A percentile compares a stretch with the other conserved stretches of the same genome.
phyloP scores from a whole-genome alignment of 78 protist species.

The Emiliania huxleyi region DNA sequence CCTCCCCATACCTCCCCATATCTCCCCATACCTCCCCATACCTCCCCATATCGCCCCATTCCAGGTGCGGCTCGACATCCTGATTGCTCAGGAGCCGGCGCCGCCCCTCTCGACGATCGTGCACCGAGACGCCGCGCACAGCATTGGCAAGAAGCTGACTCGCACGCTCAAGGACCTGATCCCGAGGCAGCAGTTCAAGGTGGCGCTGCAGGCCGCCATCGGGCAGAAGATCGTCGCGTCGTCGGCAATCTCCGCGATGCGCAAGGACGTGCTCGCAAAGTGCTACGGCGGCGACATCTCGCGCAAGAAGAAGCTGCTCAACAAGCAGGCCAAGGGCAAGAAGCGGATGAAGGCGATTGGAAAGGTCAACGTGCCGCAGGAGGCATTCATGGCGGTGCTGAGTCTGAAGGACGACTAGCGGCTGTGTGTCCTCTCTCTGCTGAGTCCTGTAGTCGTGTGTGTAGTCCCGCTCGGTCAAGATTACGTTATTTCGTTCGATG shows the following conservation, averaged over 20 bases:
- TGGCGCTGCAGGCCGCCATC: constrained; percentile 46
- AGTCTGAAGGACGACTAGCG: constrained; percentile 2
- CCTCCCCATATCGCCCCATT: too few relatives aligned
- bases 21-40: too few relatives aligned
- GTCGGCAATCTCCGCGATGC: constrained; percentile 11
- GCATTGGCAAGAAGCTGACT: constrained; percentile 7
- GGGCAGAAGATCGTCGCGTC: constrained; percentile 48
- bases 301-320: constrained; percentile 54
- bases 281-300: constrained; percentile 61
- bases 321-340: constrained; percentile 59
- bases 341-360: constrained; percentile 62
- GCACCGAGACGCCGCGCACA: constrained; percentile 33
- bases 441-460: too few relatives aligned
- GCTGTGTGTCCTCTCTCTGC: too few relatives aligned
- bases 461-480: too few relatives aligned
- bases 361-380: constrained; percentile 60
- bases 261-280: constrained; percentile 59
- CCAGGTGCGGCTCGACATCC: constrained; percentile 38
- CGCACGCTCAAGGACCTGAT: constrained; percentile 44
- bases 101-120: constrained; percentile 42
- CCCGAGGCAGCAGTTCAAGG: constrained; percentile 54
- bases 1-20: too few relatives aligned
- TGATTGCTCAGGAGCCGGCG: constrained; percentile 44
- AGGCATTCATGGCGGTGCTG: constrained; percentile 62
- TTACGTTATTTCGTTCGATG: too few relatives aligned